phyloP scores from a whole-genome alignment of 495 filamentous ascomycete species.

The Penicillium simplicissimum region DNA sequence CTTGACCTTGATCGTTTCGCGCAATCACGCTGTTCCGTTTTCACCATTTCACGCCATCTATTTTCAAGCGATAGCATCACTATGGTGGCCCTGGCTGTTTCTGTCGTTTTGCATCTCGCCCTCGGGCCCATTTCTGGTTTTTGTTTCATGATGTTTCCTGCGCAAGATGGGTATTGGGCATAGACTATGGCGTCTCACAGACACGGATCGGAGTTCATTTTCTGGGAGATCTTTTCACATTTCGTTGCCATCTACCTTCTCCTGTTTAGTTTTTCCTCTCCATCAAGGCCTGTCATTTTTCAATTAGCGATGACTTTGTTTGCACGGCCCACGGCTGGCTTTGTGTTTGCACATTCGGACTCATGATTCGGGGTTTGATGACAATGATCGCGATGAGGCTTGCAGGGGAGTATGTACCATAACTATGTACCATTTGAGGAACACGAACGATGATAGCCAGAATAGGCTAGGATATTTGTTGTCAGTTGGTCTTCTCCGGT shows the following conservation, averaged over 20 bases:
- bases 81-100: constrained; percentile 9
- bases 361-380: constrained; percentile 16
- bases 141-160: constrained; percentile 15
- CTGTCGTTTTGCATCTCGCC: constrained; percentile 5
- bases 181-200: constrained; percentile 45
- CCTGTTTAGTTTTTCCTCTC: constrained; percentile 17
- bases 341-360: not conserved
- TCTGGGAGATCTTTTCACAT: constrained; percentile 11
- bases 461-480: not conserved
- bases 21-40: not conserved
- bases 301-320: constrained; percentile 1
- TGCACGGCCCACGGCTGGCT: no score
- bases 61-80: not conserved
- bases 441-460: constrained; percentile 16
- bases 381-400: constrained; percentile 20
- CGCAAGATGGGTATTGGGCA: constrained; percentile 28
- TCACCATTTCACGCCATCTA: constrained; percentile 7
- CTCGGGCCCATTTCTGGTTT: constrained; percentile 11
- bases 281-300: constrained; percentile 9
- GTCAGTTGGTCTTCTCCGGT: not conserved
- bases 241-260: constrained; percentile 13
- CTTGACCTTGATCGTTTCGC: constrained; percentile 13
- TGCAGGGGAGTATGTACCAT: constrained; percentile 33
- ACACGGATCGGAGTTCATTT: constrained; percentile 37
- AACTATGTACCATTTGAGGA: constrained; percentile 29